These are phyloP conservation scores for Rhizopus stolonifer DNA, from an alignment of 371 early-diverging fungal genomes.

Conservation along the genomic window DNA sequence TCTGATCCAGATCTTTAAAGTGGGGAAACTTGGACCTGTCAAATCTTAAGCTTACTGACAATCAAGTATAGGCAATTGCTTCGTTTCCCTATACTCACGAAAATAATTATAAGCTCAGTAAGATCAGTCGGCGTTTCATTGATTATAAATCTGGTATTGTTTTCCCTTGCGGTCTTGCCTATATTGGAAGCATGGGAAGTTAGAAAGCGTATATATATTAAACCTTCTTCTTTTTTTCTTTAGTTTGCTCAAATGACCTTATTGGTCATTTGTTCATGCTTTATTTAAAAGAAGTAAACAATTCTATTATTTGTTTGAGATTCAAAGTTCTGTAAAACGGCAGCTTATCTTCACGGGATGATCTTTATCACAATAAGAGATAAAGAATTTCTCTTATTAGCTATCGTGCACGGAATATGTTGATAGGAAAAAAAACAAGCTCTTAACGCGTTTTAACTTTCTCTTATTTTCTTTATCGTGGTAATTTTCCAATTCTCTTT, in stretches of 20 bases:
- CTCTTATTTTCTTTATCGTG: no score
- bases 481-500: no score
- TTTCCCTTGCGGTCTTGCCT: constrained; percentile 20
- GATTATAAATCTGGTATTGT: constrained; percentile 21
- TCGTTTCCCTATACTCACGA: constrained; percentile 15
- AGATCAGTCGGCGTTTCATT: constrained; percentile 1
- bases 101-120: not conserved
- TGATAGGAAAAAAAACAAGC: no score
- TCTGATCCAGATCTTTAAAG: not conserved
- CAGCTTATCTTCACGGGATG: no score
- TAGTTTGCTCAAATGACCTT: not conserved
- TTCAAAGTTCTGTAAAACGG: not conserved
- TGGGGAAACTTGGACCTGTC: not conserved
- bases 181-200: constrained; percentile 15
- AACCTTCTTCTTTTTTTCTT: constrained; percentile 1
- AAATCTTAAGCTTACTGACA: not conserved
- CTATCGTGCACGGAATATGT: no score
- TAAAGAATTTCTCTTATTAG: no score
- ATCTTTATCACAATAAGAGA: no score
- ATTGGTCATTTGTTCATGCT: not conserved
- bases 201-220: no score
- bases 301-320: not conserved
- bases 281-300: not conserved
- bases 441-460: no score
- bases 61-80: constrained; percentile 5